Evolutionary conservation across 2,329 filamentous ascomycete genomes (phyloP).

Genomic region (Cladosporium sphaerospermum): DNA sequence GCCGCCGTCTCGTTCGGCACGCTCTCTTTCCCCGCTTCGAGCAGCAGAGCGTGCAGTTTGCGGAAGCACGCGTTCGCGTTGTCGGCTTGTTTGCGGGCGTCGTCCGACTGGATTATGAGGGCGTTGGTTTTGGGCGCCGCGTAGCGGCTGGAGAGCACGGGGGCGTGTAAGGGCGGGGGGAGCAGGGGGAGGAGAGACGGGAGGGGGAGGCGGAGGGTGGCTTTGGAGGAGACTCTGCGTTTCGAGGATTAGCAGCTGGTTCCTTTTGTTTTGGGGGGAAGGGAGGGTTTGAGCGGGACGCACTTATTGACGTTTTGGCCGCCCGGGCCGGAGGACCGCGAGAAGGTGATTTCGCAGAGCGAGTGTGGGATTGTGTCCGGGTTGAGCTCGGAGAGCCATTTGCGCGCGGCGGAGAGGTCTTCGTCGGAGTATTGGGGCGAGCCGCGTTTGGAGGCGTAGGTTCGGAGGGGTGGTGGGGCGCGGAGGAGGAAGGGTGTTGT

Average conservation of each 20-base stretch:
- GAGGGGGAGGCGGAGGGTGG: slow-evolving; percentile 54
- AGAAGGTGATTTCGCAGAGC: slow-evolving; percentile 55
- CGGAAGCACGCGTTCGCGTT: slow-evolving; percentile 56
- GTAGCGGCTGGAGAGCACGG: slow-evolving; percentile 50
- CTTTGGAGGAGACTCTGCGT: slow-evolving; percentile 59
- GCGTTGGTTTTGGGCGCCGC: slow-evolving; percentile 47
- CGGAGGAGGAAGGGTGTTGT: not conserved
- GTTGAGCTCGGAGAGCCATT: slow-evolving; percentile 43
- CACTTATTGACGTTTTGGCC: slow-evolving; percentile 67
- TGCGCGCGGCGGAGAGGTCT: slow-evolving; percentile 6
- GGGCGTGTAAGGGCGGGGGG: slow-evolving; percentile 47
- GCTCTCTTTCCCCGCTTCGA: slow-evolving; percentile 43
- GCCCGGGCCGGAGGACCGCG: slow-evolving; percentile 58
- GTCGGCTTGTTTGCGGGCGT: slow-evolving; percentile 54
- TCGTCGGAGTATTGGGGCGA: not conserved
- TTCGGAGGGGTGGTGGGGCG: not conserved
- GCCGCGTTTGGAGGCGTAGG: slow-evolving; percentile 2
- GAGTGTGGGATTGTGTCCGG: slow-evolving; percentile 49
- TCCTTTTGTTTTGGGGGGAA: too few species aligned
- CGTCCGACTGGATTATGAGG: slow-evolving; percentile 58
- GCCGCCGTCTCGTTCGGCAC: slow-evolving; percentile 57
- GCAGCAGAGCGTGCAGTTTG: slow-evolving; percentile 51
- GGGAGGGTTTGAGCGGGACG: slow-evolving; percentile 16
- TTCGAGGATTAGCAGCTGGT: too few species aligned
- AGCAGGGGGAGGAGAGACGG: slow-evolving; percentile 47